A percentile compares a stretch with the other conserved stretches of the same genome.
Evolutionary conservation across 805 yeast species (phyloP).

Genomic region (Candida andamanensis): DNA sequence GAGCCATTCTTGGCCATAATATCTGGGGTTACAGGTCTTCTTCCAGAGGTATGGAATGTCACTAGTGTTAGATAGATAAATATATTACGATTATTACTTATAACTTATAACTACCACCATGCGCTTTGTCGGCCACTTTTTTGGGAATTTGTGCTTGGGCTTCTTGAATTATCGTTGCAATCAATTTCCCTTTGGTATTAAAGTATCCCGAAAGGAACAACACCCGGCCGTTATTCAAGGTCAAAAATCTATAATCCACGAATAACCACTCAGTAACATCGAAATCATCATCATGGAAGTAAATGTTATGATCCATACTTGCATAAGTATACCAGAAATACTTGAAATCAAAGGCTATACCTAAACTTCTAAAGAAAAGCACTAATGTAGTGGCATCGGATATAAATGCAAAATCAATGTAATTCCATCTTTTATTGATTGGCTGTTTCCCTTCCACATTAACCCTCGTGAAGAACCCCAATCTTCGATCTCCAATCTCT

Average conservation of each 20-base stretch:
- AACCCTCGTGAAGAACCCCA: constrained; percentile 29
- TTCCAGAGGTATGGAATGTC: constrained; percentile 25
- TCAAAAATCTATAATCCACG: constrained; percentile 27
- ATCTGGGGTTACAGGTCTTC: constrained; percentile 41
- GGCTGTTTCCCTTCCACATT: constrained; percentile 21
- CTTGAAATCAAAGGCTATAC: constrained; percentile 16
- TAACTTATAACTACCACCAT: constrained; percentile 9
- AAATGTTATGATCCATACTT: constrained; percentile 33
- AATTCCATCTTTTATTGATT: constrained; percentile 10
- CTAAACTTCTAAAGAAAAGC: constrained; percentile 23
- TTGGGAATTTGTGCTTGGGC: constrained; percentile 18
- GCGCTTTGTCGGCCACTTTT: constrained; percentile 11
- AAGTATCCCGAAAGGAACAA: constrained; percentile 23
- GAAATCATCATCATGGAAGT: constrained; percentile 31
- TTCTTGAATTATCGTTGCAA: constrained; percentile 32
- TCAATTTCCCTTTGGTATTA: constrained; percentile 25
- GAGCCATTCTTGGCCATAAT: constrained; percentile 68
- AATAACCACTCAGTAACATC: constrained; percentile 35
- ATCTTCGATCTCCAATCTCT: constrained; percentile 20
- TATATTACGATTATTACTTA: constrained; percentile 1
- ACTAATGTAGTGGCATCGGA: constrained; percentile 31
- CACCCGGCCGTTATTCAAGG: constrained; percentile 30
- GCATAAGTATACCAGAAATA: constrained; percentile 27
- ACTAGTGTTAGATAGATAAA: constrained; percentile 12
- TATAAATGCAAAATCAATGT: constrained; percentile 10